phyloP scores from a whole-genome alignment of 1,284 basidiomycete genomes.

The Irpex rosettiformis region DNA sequence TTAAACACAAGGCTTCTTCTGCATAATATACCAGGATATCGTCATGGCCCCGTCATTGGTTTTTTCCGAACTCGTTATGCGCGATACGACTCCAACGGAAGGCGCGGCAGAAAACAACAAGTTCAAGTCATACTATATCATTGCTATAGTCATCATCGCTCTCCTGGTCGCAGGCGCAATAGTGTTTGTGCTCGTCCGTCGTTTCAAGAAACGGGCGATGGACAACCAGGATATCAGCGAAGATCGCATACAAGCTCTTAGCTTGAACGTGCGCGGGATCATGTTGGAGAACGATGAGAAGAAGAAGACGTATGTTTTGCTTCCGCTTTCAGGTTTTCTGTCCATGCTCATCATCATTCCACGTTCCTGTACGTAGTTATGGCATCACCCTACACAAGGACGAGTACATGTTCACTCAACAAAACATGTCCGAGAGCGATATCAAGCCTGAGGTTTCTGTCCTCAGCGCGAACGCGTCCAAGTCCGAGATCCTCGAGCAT shows the following conservation, averaged over 20 bases:
- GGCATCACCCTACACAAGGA: constrained; percentile 11
- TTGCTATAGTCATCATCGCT: constrained; percentile 45
- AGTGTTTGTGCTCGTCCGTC: constrained; percentile 39
- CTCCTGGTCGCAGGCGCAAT: constrained; percentile 33
- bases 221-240: constrained; percentile 16
- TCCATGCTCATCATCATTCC: background rate
- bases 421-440: constrained; percentile 40
- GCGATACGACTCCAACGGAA: constrained; percentile 9
- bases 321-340: background rate
- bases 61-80: constrained; percentile 12
- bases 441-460: constrained; percentile 50
- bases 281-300: constrained; percentile 30
- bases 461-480: constrained; percentile 30
- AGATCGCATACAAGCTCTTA: constrained; percentile 17
- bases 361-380: background rate
- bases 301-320: constrained; percentile 17
- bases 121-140: constrained; percentile 38
- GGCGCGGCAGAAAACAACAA: constrained; percentile 8
- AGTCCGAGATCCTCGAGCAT: constrained; percentile 41
- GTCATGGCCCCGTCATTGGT: constrained; percentile 6
- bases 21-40: background rate
- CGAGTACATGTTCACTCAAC: constrained; percentile 38
- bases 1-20: background rate
- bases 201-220: constrained; percentile 34
- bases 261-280: constrained; percentile 45